These are phyloP conservation scores for Calonectria multiphialidica DNA, from an alignment of 2,329 filamentous ascomycete genomes.

Conservation along the genomic window DNA sequence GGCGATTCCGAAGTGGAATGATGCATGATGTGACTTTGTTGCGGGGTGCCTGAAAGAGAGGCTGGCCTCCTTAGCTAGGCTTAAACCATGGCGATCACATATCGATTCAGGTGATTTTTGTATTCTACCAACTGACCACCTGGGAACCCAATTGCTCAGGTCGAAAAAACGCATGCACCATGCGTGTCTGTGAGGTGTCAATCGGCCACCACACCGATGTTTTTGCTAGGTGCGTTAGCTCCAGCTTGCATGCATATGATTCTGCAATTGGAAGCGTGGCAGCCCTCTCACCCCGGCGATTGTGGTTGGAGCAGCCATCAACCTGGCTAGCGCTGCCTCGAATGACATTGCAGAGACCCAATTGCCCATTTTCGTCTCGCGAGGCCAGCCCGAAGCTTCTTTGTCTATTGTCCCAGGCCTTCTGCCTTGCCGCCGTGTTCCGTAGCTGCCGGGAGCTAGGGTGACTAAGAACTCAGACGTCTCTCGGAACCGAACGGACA, in stretches of 20 bases:
- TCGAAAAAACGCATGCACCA: background rate
- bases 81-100: slow-evolving; percentile 1
- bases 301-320: background rate
- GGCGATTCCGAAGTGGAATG: slow-evolving; percentile 42
- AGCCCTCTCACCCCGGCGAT: background rate
- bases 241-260: background rate
- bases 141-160: background rate
- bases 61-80: background rate
- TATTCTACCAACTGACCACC: background rate
- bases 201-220: slow-evolving; percentile 10
- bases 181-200: background rate
- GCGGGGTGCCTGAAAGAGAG: slow-evolving; percentile 29
- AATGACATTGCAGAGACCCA: background rate
- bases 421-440: background rate
- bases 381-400: background rate
- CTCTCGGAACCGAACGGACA: slow-evolving; percentile 1
- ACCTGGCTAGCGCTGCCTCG: background rate
- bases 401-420: background rate
- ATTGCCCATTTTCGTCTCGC: background rate
- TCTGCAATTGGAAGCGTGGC: background rate
- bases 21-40: slow-evolving; percentile 44
- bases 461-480: slow-evolving; percentile 18
- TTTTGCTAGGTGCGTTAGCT: background rate
- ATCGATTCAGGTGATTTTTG: background rate
- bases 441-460: background rate